Base-by-base conservation (phyloP, 2,329 filamentous ascomycete species). In the Ophiostoma fasciatum region DNA sequence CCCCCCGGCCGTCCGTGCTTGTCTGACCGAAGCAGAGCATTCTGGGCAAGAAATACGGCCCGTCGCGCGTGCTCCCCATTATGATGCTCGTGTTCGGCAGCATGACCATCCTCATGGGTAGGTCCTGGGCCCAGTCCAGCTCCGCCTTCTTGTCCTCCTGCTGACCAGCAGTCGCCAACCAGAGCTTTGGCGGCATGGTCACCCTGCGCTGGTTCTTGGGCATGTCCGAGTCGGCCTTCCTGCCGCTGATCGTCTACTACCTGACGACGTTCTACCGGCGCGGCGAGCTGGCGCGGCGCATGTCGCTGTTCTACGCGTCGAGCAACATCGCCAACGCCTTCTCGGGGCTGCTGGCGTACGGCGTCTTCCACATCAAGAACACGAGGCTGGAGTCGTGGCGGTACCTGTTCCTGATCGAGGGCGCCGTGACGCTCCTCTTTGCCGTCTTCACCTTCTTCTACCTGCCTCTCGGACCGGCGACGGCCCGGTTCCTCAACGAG, bases 71-170 rank as follows among this genome's bases (percentile, higher is more conserved):
- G 5, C 58, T 85, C 13, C 76, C 78, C 1, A 52, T 74, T 32
- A 67, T 82, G 61, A 85, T 85, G 79, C 66, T 79, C 48, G 61
- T 79, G 45, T 69, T 80, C 54, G 50, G 45, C 22, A 48, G 42
- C 44, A 79, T 90, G 58, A 66, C 85, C 25, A 49, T 78, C 13
- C 76, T 82, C 59, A 84, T n/a, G n/a, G n/a, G n/a, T n/a, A n/a
- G n/a, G n/a, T n/a, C n/a, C n/a, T n/a, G n/a, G n/a, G n/a, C n/a
- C n/a, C n/a, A n/a, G n/a, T n/a, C n/a, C n/a, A n/a, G 4, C 78
- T 74, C 36, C 78, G 75, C 2, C 76, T 75, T 0, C 71, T 74
- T 2, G 54, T 82, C 13, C 57, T 59, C 35, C 76, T 83, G 57
- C 49, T 79, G 5, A 78, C 77, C 36, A 83, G 81, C 58, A 19